A percentile compares a stretch with the other conserved stretches of the same genome.
Conservation (phyloP, 208 protist genomes). For the Vickermania spadyakhi region DNA sequence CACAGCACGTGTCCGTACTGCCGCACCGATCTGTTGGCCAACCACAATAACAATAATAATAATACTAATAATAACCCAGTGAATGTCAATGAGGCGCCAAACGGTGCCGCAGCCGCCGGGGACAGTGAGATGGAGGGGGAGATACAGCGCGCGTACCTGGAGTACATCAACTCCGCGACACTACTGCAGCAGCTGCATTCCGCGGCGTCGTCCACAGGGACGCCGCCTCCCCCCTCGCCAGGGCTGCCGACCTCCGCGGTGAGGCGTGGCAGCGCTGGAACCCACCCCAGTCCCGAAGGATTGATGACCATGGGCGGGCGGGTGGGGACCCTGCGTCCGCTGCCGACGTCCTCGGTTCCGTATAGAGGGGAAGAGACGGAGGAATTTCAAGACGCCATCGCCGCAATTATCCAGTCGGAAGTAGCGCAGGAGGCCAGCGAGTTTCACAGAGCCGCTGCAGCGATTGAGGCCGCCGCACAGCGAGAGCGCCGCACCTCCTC, state of each 20-base stretch:
- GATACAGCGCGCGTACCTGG: not conserved
- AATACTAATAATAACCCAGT: too few relatives aligned
- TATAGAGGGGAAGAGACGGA: not conserved
- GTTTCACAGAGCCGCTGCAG: not conserved
- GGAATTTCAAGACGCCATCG: too few relatives aligned
- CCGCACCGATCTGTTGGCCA: constrained; percentile 12
- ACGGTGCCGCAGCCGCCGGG: not conserved
- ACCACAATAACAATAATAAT: too few relatives aligned
- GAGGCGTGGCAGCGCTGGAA: too few relatives aligned
- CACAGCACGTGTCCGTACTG: constrained; percentile 35
- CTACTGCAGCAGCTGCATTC: not conserved
- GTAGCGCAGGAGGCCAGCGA: not conserved
- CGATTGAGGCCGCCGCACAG: not conserved
- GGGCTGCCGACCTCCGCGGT: not conserved
- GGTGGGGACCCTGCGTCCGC: not conserved
- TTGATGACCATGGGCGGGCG: not conserved
- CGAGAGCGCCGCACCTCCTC: not conserved
- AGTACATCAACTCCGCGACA: not conserved
- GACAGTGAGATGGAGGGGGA: not conserved
- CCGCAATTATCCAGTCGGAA: not conserved
- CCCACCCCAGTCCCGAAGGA: not conserved
- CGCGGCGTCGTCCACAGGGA: not conserved
- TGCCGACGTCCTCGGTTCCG: not conserved
- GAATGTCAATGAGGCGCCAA: not conserved
- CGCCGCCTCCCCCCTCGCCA: not conserved